Evolutionary conservation across 2,329 filamentous ascomycete species (phyloP).

Genomic region (Lizonia empirigonia): DNA sequence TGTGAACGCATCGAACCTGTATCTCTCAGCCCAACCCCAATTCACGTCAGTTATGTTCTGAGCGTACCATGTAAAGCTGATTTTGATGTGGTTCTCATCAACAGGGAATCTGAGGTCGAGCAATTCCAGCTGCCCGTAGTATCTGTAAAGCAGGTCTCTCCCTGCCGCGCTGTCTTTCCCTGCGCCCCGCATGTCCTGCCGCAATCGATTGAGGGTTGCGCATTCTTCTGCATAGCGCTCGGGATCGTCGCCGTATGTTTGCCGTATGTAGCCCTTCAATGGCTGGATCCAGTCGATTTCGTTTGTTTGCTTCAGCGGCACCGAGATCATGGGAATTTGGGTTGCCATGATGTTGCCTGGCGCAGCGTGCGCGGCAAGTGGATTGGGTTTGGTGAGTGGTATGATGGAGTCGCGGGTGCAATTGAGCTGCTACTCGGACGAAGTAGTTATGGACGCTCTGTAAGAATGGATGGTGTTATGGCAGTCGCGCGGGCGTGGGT

Average conservation of each 20-base stretch:
- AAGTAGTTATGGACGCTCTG: neutral
- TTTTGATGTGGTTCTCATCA: slow-evolving; percentile 98
- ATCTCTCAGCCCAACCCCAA: slow-evolving; percentile 26
- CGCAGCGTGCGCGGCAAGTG: slow-evolving; percentile 20
- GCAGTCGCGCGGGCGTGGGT: slow-evolving; percentile 9
- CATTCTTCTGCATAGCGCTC: slow-evolving; percentile 97
- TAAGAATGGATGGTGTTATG: slow-evolving; percentile 4
- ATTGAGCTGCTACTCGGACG: neutral
- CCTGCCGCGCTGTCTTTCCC: slow-evolving; percentile 96
- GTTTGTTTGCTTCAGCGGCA: slow-evolving; percentile 90
- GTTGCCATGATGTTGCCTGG: slow-evolving; percentile 39
- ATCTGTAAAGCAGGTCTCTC: slow-evolving; percentile 90
- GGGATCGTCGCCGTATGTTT: slow-evolving; percentile 94
- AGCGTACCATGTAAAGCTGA: slow-evolving; percentile 91
- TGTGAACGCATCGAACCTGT: slow-evolving; percentile 98
- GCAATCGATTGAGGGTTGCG: slow-evolving; percentile 86
- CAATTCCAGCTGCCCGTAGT: slow-evolving; percentile 96
- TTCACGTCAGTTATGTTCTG: neutral
- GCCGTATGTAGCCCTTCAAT: slow-evolving; percentile 89
- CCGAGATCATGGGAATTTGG: slow-evolving; percentile 88
- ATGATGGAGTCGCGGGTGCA: slow-evolving; percentile 11
- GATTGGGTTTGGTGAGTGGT: slow-evolving; percentile 24
- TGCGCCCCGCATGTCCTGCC: slow-evolving; percentile 97
- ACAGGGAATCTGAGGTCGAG: slow-evolving; percentile 94
- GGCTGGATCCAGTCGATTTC: slow-evolving; percentile 98